A percentile compares a stretch with the other conserved stretches of the same genome.
phyloP scores from a whole-genome alignment of 2,329 filamentous ascomycete species.

The Verticillium zaregamsianum region DNA sequence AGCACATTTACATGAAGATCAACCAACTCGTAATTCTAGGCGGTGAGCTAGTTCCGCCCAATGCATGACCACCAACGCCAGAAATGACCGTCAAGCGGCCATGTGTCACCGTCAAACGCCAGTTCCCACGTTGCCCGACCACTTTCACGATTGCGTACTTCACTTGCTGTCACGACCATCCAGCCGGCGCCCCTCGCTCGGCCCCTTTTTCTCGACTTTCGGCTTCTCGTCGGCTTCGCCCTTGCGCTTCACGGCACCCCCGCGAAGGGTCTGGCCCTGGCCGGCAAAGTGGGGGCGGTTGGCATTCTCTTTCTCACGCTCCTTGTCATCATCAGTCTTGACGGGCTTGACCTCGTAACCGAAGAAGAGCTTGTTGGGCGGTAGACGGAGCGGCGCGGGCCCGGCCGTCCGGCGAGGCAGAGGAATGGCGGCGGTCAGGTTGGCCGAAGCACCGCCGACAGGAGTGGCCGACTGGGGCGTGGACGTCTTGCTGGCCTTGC shows the following conservation, averaged over 20 bases:
- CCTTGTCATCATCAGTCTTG: conserved; percentile 71
- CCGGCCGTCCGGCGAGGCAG: conserved; percentile 60
- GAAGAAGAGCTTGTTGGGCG: conserved; percentile 91
- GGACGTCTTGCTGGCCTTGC: conserved; percentile 73
- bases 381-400: conserved; percentile 78
- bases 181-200: conserved; percentile 37
- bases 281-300: conserved; percentile 75
- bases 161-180: conserved; percentile 33
- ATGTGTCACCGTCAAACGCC: background rate
- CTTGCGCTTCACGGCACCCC: conserved; percentile 67
- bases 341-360: conserved; percentile 90
- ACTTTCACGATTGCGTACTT: background rate
- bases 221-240: conserved; percentile 46
- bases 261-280: conserved; percentile 72
- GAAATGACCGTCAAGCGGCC: background rate
- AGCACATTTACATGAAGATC: background rate
- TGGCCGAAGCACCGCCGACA: conserved; percentile 51
- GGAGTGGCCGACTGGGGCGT: conserved; percentile 73
- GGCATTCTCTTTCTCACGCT: conserved; percentile 59
- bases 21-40: background rate
- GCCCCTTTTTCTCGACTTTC: conserved; percentile 40
- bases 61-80: background rate
- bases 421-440: conserved; percentile 21
- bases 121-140: background rate
- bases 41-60: background rate